Evolutionary conservation across 805 yeast genomes (phyloP), one percentile per base, ranked within the genome.

Genomic region (Wickerhamiella allomyrinae): DNA sequence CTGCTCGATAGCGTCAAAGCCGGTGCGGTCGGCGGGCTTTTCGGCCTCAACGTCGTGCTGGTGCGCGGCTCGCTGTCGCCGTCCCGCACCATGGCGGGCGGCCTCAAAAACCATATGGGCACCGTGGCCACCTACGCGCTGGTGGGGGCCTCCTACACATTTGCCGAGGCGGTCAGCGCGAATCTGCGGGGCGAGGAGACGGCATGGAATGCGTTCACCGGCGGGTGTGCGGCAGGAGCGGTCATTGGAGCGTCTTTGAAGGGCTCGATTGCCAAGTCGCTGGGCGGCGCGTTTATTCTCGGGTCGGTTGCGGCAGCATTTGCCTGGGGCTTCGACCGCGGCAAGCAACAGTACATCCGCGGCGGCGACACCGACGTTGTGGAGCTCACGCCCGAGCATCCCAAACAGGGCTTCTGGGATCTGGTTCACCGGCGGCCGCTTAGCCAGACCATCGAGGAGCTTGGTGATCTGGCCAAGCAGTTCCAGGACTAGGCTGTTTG

Each of bases 401-500:
- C 48, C 20, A 60, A 61, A 35, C 78, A 73, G 56, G 77, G 77
- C 29, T 80, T 81, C 63, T 84, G 86, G 86, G 89, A 82, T 49
- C 77, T 77, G 29, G 74, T 76, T 57, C 73, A 76, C 65, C 77
- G 94, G 68, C 73, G 82, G 55, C 94, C 94, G 14, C 63, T 83
- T 50, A 75, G 85, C 17, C 86, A 81, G 62, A 81, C 93, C 8
- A 72, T 79, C 21, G 79, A 74, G 47, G 77, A 76, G 54, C 67
- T 83, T 51, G 94, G 94, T 49, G 67, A 63, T 24, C 46, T 54
- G 15, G 55, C 54, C 39, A 51, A 53, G 45, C 56, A 52, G 49
- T 53, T 53, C 41, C 13, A 27, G 17, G 14, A 27, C 31, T 27
- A n/a, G 9, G 6, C 24, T 6, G 24, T 7, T 22, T 22, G 24